A percentile compares a stretch with the other conserved stretches of the same genome.
These are phyloP conservation scores for Limonium bicolor DNA, from an alignment of 148 eudicot genomes.

Conservation along the genomic window DNA sequence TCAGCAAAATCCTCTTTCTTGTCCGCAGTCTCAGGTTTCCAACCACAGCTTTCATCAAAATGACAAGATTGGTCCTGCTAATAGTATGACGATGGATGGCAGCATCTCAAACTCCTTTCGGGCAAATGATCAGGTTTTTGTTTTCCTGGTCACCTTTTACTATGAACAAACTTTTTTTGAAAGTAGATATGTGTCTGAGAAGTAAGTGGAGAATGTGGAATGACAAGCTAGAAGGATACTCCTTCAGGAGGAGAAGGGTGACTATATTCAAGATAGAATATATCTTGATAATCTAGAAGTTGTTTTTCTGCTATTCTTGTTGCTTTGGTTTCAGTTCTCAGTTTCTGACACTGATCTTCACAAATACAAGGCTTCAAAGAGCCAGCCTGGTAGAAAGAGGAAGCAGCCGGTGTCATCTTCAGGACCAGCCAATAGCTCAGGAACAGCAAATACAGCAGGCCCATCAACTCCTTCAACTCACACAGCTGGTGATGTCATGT, in stretches of 20 bases:
- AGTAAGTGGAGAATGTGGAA: too few species aligned
- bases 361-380: constrained; percentile 48
- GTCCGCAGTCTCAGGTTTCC: constrained; percentile 38
- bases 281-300: too few species aligned
- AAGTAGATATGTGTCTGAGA: too few species aligned
- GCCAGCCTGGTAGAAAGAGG: constrained; percentile 81
- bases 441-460: constrained; percentile 93
- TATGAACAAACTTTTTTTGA: too few species aligned
- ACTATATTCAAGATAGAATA: too few species aligned
- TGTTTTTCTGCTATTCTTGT: neutral
- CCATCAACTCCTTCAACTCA: constrained; percentile 97
- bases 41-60: constrained; percentile 34
- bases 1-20: constrained; percentile 45
- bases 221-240: too few species aligned
- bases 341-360: constrained; percentile 16
- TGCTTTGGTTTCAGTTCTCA: neutral
- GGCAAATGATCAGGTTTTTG: constrained; percentile 72
- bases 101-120: constrained; percentile 62
- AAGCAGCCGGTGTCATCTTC: constrained; percentile 89
- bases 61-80: constrained; percentile 42
- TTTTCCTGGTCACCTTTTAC: constrained; percentile 13
- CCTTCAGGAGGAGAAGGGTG: too few species aligned
- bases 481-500: constrained; percentile 85
- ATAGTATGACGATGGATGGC: constrained; percentile 49
- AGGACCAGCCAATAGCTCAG: constrained; percentile 94